Base-by-base conservation (phyloP, 202 grass and related monocot species). In the Dendrocalamus latiflorus region DNA sequence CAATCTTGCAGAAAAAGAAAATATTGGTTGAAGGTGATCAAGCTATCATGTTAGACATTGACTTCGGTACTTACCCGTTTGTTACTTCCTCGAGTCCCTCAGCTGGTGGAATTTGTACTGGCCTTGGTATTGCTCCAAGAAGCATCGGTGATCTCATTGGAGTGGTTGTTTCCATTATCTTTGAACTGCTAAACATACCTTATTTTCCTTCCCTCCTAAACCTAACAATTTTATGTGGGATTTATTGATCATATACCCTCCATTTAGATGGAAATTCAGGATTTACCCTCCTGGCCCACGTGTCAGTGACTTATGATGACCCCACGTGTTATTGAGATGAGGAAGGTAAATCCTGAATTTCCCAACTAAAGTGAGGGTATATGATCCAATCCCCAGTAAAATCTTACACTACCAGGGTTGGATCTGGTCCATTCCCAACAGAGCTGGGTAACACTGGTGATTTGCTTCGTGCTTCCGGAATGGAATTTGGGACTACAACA, bases 1-100 rank as follows among this genome's bases (percentile, higher is more conserved):
- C 90, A 3, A 90, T 98, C 68, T 86, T 77, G 80, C 89, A 98
- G 51, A 91, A 91, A n/a, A 98, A 92, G 91, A 98, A 95, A 80
- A 83, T 98, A 67, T 90, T 98, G 75, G 93, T 98, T 63, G 95
- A 95, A 93, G 93, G 95, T 72, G 93, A 93, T 71, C 93, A 98
- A 80, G 95, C 95, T 74, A 98, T 93, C 30, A 95, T 98, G 95
- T 76, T 98, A 84, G 95, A 98, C 72, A 91, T 98, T 83, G 95
- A 98, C 87, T 98, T 98, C 45, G 95, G 95, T 20, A 98, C 93
- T 41, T 98, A 98, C 67, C 95, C 93, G 2, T 98, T 91, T 78
- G 95, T 98, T 43, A 98, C 95, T n/a, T 98, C 95, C 10, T 98
- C 93, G 62, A 98, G 80, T 77, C 95, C 95, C 43, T 95, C 95